Evolutionary conservation across 164 flowering plant genomes (phyloP).

Genomic region (Brasenia schreberi): DNA sequence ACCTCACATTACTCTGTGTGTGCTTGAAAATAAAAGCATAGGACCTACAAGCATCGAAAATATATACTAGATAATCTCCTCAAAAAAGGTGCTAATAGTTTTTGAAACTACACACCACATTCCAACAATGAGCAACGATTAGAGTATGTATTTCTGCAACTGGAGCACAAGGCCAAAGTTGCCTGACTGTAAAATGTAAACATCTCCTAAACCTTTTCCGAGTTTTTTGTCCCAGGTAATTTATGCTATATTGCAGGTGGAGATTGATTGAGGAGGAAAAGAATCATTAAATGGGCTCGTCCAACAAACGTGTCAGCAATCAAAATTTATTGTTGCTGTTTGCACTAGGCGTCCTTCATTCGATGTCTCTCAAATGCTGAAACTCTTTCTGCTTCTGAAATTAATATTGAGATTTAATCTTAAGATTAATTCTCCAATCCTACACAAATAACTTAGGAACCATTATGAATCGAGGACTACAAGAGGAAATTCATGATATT

Average conservation of each 20-base stretch:
- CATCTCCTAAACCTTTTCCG: not conserved
- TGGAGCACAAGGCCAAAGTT: too few relatives aligned
- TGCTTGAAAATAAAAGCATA: too few relatives aligned
- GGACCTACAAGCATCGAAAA: too few relatives aligned
- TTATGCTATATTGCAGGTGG: not conserved
- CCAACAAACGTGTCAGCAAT: slow-evolving; percentile 20
- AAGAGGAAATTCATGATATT: slow-evolving; percentile 9
- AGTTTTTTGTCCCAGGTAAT: not conserved
- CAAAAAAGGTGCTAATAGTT: too few relatives aligned
- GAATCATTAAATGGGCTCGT: slow-evolving; percentile 22
- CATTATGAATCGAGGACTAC: slow-evolving; percentile 10
- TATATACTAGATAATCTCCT: too few relatives aligned
- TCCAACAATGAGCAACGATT: too few relatives aligned
- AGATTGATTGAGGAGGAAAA: not conserved
- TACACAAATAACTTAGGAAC: slow-evolving; percentile 1
- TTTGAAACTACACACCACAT: too few relatives aligned
- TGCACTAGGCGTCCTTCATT: slow-evolving; percentile 17
- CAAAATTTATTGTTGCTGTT: slow-evolving; percentile 29
- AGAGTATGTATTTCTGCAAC: too few relatives aligned
- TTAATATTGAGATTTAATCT: not conserved
- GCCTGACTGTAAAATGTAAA: slow-evolving; percentile 6
- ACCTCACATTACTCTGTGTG: too few relatives aligned
- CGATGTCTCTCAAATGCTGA: slow-evolving; percentile 1
- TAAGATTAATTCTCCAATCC: not conserved
- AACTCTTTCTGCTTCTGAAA: not conserved